A percentile compares a stretch with the other conserved stretches of the same genome.
phyloP scores from a whole-genome alignment of 2,329 filamentous ascomycete genomes.

The Diplocarpon rosae region DNA sequence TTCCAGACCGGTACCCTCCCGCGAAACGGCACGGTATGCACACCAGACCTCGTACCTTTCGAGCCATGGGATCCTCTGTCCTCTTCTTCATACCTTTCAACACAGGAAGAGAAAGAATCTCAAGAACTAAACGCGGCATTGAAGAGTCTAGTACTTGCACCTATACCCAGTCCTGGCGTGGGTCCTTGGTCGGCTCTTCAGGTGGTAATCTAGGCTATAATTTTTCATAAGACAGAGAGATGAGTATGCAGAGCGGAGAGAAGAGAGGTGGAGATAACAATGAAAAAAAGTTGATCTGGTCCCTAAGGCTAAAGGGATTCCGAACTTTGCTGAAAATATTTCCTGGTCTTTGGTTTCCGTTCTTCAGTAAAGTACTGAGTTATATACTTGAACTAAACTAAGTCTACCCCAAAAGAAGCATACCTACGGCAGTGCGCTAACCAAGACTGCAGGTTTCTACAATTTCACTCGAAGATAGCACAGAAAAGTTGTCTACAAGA shows the following conservation, averaged over 20 bases:
- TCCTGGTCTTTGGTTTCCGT: no score
- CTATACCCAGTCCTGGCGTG: neutral
- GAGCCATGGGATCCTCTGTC: slow-evolving; percentile 8
- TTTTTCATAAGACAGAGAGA: neutral
- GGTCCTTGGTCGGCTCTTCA: neutral
- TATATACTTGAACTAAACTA: no score
- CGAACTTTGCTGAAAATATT: no score
- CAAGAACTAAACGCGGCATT: slow-evolving; percentile 5
- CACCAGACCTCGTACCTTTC: slow-evolving; percentile 35
- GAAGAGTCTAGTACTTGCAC: slow-evolving; percentile 7
- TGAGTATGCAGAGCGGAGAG: neutral
- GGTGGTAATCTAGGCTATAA: no score
- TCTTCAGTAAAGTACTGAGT: no score
- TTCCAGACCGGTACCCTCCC: slow-evolving; percentile 34
- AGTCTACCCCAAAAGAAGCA: no score
- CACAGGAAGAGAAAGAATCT: neutral
- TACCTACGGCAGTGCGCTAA: no score
- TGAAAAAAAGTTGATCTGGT: no score
- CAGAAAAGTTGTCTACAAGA: no score
- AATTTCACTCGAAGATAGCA: no score
- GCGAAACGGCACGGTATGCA: slow-evolving; percentile 33
- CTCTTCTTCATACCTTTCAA: neutral
- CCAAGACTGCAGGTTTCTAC: no score
- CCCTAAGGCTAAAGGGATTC: no score
- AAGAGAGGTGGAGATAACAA: neutral